Evolutionary conservation across 2,329 filamentous ascomycete genomes (phyloP).

Genomic region (Chalaropsis thielavioides): DNA sequence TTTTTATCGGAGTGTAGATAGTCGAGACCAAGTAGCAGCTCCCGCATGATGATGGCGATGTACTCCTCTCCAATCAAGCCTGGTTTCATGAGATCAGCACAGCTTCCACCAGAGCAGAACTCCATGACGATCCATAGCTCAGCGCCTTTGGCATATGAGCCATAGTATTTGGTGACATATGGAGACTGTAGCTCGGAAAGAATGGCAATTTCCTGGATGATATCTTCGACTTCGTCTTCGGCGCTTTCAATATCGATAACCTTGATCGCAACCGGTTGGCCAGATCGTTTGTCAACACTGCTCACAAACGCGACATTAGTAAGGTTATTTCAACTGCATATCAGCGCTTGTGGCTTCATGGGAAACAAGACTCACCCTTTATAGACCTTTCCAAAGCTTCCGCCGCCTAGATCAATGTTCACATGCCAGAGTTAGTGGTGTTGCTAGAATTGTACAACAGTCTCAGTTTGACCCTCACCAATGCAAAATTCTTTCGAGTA

Average conservation of each 20-base stretch:
- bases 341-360: not conserved
- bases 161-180: slow-evolving; percentile 95
- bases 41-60: slow-evolving; percentile 86
- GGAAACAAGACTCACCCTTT: slow-evolving; percentile 54
- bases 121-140: slow-evolving; percentile 99
- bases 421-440: slow-evolving; percentile 21
- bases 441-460: slow-evolving; percentile 12
- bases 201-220: slow-evolving; percentile 97
- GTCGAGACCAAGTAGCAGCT: slow-evolving; percentile 76
- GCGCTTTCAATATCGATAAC: slow-evolving; percentile 98
- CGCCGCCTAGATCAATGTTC: slow-evolving; percentile 49
- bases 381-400: slow-evolving; percentile 97
- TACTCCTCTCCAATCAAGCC: slow-evolving; percentile 86
- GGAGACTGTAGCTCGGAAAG: slow-evolving; percentile 90
- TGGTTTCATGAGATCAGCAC: slow-evolving; percentile 88
- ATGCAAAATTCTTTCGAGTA: slow-evolving; percentile 91
- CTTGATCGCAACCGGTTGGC: slow-evolving; percentile 93
- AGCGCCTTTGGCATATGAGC: slow-evolving; percentile 88
- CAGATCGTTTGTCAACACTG: slow-evolving; percentile 83
- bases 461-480: slow-evolving; percentile 36
- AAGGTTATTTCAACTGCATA: not conserved
- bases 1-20: slow-evolving; percentile 95
- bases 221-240: slow-evolving; percentile 98
- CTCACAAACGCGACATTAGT: not conserved
- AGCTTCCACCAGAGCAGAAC: slow-evolving; percentile 93